Evolutionary conservation across 257 asterid genomes (phyloP).

Genomic region (Lavandula angustifolia): DNA sequence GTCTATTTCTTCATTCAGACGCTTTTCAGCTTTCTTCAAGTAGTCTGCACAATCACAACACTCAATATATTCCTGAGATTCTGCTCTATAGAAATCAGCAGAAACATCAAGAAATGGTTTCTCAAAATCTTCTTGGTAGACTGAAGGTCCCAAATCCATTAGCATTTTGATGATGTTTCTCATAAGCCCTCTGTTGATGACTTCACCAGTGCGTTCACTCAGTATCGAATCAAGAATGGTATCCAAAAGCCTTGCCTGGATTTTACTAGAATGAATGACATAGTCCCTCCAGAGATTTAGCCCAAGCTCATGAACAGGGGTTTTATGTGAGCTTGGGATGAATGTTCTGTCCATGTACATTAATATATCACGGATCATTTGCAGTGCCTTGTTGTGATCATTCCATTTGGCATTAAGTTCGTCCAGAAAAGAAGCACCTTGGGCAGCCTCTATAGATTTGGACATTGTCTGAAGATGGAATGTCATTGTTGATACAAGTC

Average conservation of each 20-base stretch:
- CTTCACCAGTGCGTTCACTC: conserved; percentile 79
- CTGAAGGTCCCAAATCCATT: conserved; percentile 80
- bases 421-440: conserved; percentile 71
- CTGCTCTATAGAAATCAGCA: conserved; percentile 77
- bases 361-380: conserved; percentile 81
- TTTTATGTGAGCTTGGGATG: conserved; percentile 62
- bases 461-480: conserved; percentile 62
- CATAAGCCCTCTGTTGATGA: conserved; percentile 85
- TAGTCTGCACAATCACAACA: conserved; percentile 85
- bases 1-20: conserved; percentile 83
- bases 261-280: conserved; percentile 70
- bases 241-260: conserved; percentile 66
- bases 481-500: conserved; percentile 45
- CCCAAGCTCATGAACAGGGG: conserved; percentile 86
- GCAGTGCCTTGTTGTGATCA: conserved; percentile 79
- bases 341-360: conserved; percentile 93
- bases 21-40: conserved; percentile 78
- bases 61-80: conserved; percentile 86
- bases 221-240: conserved; percentile 70
- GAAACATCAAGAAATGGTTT: conserved; percentile 78
- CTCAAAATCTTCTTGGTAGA: conserved; percentile 86
- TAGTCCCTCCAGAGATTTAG: conserved; percentile 86
- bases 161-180: conserved; percentile 81
- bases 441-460: conserved; percentile 64
- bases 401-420: conserved; percentile 79